Evolutionary conservation across 768 basidiomycete species (phyloP).

Genomic region (Kwoniella dendrophila): DNA sequence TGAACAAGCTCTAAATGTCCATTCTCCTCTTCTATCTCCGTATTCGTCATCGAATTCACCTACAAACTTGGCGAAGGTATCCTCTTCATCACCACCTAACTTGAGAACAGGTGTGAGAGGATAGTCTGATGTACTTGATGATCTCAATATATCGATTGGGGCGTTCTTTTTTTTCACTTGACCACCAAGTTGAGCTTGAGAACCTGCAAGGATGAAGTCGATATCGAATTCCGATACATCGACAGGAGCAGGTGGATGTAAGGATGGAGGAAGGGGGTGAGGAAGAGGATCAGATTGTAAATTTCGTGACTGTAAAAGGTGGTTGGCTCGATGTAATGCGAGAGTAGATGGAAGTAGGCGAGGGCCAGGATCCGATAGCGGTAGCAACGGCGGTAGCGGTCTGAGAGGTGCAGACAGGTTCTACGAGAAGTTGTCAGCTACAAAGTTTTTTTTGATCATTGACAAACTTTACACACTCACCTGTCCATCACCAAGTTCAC

Average conservation of each 20-base stretch:
- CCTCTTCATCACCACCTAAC: conserved; percentile 53
- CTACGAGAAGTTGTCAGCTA: conserved; percentile 6
- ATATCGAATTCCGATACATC: conserved; percentile 57
- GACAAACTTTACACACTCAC: conserved; percentile 13
- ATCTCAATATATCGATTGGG: conserved; percentile 16
- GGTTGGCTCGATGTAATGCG: conserved; percentile 53
- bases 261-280: conserved; percentile 53
- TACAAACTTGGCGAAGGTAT: conserved; percentile 57
- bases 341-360: conserved; percentile 52
- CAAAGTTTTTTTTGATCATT: too few species aligned
- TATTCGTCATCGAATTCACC: conserved; percentile 57
- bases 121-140: conserved; percentile 8
- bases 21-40: conserved; percentile 53
- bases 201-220: conserved; percentile 57
- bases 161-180: conserved; percentile 30
- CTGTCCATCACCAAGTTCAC: not conserved
- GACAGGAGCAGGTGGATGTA: conserved; percentile 54
- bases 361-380: conserved; percentile 55
- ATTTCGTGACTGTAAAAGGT: conserved; percentile 50
- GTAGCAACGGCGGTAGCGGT: conserved; percentile 52
- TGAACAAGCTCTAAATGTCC: conserved; percentile 53
- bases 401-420: conserved; percentile 25
- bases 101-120: conserved; percentile 40
- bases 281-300: conserved; percentile 52
- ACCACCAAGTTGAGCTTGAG: conserved; percentile 44